Conservation (phyloP, 169 alveolate genomes). For the Hammondia hammondi region DNA sequence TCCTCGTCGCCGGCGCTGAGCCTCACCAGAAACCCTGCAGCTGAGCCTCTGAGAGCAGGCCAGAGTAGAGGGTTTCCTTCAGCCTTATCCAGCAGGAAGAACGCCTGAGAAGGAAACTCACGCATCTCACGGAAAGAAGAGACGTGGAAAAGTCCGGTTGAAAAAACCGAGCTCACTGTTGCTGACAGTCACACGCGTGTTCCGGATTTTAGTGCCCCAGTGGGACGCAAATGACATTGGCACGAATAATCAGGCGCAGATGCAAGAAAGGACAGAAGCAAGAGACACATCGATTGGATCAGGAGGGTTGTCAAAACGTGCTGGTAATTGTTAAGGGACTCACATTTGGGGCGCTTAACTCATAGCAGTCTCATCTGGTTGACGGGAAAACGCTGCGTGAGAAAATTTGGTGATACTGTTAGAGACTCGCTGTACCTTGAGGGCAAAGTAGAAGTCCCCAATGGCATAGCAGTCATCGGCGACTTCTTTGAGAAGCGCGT, state of each 20-base stretch:
- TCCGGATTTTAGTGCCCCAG: no score
- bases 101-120: neutral
- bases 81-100: neutral
- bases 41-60: slow-evolving; percentile 40
- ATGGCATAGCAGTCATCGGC: slow-evolving; percentile 45
- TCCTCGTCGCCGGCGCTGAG: neutral
- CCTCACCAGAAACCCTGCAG: slow-evolving; percentile 25
- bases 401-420: no score
- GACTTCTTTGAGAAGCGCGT: neutral
- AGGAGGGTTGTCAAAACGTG: no score
- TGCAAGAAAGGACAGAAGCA: no score
- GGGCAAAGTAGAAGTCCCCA: slow-evolving; percentile 28
- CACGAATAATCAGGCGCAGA: no score
- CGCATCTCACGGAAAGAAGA: neutral
- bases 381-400: no score
- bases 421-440: neutral
- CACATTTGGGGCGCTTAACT: neutral
- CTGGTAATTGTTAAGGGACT: neutral
- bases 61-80: slow-evolving; percentile 20
- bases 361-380: no score
- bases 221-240: no score
- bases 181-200: no score
- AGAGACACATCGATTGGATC: no score
- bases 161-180: no score
- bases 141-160: no score